These are phyloP conservation scores for Yamadazyma sp. DNA, from an alignment of 805 yeast species.

Conservation along the genomic window DNA sequence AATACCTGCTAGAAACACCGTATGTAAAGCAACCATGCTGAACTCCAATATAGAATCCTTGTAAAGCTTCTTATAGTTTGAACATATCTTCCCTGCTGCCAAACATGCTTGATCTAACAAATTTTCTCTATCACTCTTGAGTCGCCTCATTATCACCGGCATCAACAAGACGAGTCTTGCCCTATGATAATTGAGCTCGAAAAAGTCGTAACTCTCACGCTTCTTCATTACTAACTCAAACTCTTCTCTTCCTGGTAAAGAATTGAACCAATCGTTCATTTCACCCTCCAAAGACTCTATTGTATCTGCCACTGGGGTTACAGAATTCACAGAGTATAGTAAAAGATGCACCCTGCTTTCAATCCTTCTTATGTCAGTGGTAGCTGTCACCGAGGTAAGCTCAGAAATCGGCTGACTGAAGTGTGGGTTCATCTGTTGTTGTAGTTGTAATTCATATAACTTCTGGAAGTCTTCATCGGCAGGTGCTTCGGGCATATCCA, in stretches of 20 bases:
- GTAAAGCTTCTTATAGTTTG: conserved; percentile 12
- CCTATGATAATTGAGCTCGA: conserved; percentile 15
- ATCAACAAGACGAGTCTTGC: conserved; percentile 13
- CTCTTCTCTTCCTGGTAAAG: conserved; percentile 11
- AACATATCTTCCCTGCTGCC: conserved; percentile 16
- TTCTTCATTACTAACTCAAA: conserved; percentile 13
- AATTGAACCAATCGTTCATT: conserved; percentile 10
- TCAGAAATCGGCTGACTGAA: conserved; percentile 10
- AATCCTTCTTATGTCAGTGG: conserved; percentile 12
- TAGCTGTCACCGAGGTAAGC: conserved; percentile 12
- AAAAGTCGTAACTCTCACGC: conserved; percentile 16
- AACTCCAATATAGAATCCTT: conserved; percentile 16
- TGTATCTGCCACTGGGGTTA: conserved; percentile 12
- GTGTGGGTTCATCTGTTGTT: conserved; percentile 10
- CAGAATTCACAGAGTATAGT: conserved; percentile 11
- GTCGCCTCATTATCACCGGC: conserved; percentile 12
- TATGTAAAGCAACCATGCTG: conserved; percentile 16
- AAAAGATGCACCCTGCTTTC: conserved; percentile 16
- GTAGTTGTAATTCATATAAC: conserved; percentile 12
- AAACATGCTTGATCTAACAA: conserved; percentile 14
- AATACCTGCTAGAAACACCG: conserved; percentile 16
- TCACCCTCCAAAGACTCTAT: conserved; percentile 10
- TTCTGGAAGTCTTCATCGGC: conserved; percentile 6
- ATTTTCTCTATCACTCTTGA: conserved; percentile 1
- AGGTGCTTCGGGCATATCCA: conserved; percentile 10